Evolutionary conservation across 192 early-diverging fungal species (phyloP), one percentile per base, ranked within the genome.

Genomic region (Paraglomus occultum): DNA sequence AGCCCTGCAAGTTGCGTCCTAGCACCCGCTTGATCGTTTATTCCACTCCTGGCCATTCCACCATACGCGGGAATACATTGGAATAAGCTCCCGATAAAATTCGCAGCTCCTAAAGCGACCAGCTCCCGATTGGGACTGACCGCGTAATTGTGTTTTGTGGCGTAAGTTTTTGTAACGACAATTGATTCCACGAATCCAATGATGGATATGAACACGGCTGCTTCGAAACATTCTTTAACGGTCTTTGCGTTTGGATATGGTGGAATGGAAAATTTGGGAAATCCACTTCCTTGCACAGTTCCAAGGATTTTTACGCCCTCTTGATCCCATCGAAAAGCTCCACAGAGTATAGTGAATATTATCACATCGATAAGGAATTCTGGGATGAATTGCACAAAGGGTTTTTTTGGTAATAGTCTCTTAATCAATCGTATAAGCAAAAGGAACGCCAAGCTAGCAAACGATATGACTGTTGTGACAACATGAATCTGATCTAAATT

Each of bases 111-210:
- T 65, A 99, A 79, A 4, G 96, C 97, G 45, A 99, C 96, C 42
- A 99, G 82, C 76, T 99, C 97, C 47, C 97, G 89, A 72, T 99
- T 99, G 9, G 96, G 90, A 12, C 91, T 93, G 48, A 98, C 91
- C 7, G 89, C 79, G 71, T 98, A 97, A 77, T 95, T 92, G 81
- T 96, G 91, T 53, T 92, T 87, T 61, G 87, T 88, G 0, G 95
- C 89, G 74, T 95, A 98, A 31, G 93, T 93, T 72, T 97, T 95
- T 5, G 94, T 89, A 17, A 96, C 91, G 31, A 91, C 95, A 71
- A 99, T 91, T 20, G 93, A 93, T 79, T 99, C 97, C 20, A 99
- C 96, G 73, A 99, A 96, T 4, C 97, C 97, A 71, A 99, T 92
- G 75, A 97, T 88, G 46, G 97, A 90, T 59, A 97, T 95, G 17